Evolutionary conservation across 176 grass and related monocot species (phyloP).

Genomic region (barley (Hordeum vulgare)): DNA sequence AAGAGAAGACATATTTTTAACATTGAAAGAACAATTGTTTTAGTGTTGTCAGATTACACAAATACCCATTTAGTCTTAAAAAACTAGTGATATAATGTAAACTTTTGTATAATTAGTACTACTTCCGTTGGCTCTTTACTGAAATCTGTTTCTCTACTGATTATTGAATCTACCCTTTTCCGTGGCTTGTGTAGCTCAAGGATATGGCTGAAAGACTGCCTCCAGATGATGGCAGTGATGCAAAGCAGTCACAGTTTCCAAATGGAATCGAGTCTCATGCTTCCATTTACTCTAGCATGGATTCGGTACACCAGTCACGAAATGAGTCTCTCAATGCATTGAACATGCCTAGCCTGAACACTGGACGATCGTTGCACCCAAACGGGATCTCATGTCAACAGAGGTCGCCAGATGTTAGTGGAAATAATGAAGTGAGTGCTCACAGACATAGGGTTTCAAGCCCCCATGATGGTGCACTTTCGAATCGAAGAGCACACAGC

Average conservation of each 20-base stretch:
- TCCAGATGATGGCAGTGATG: constrained; percentile 54
- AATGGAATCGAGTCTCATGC: constrained; percentile 43
- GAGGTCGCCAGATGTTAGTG: constrained; percentile 30
- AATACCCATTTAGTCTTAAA: constrained; percentile 11
- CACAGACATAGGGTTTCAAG: constrained; percentile 40
- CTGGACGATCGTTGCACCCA: constrained; percentile 9
- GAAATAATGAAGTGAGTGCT: constrained; percentile 44
- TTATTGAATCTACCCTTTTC: constrained; percentile 2
- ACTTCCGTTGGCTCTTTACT: background rate
- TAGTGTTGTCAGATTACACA: background rate
- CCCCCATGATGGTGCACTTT: constrained; percentile 20
- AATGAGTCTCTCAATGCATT: constrained; percentile 35
- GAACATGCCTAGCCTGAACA: constrained; percentile 20
- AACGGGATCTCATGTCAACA: constrained; percentile 53
- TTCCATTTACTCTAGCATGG: constrained; percentile 38
- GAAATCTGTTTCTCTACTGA: constrained; percentile 4
- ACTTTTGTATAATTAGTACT: background rate
- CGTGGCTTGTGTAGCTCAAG: constrained; percentile 57
- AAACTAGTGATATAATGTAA: background rate
- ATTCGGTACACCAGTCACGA: constrained; percentile 47
- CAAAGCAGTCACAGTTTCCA: constrained; percentile 28
- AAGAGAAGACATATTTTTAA: background rate
- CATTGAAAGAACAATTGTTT: background rate
- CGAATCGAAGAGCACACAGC: constrained; percentile 22
- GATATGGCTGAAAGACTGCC: constrained; percentile 92